A percentile compares a stretch with the other conserved stretches of the same genome.
These are phyloP conservation scores for Eutypa lata DNA, from an alignment of 2,329 filamentous ascomycete genomes.

Conservation along the genomic window DNA sequence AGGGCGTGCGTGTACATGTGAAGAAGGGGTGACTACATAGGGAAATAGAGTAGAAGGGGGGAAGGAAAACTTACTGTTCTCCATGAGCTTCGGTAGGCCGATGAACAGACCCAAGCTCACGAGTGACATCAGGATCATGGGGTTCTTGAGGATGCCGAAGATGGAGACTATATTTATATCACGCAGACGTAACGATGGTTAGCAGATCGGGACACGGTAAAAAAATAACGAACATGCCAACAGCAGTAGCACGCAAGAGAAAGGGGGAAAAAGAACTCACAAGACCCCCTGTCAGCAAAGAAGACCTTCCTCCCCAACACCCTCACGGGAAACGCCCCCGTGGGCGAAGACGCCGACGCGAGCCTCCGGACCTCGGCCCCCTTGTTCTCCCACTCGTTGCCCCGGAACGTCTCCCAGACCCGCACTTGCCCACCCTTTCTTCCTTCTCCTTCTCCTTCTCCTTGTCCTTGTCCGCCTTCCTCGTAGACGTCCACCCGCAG, in stretches of 20 bases:
- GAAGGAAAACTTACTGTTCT: conserved; percentile 71
- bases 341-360: conserved; percentile 25
- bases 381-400: conserved; percentile 86
- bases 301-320: conserved; percentile 66
- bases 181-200: not conserved
- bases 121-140: conserved; percentile 92
- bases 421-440: too few relatives aligned
- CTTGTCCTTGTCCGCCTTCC: too few relatives aligned
- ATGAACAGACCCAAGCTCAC: conserved; percentile 81
- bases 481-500: conserved; percentile 70
- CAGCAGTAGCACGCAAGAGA: not conserved
- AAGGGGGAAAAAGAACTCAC: conserved; percentile 48
- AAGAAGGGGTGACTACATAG: not conserved
- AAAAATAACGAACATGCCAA: not conserved
- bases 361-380: conserved; percentile 59
- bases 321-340: conserved; percentile 55
- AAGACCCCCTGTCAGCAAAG: conserved; percentile 72
- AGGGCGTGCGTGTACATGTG: too few relatives aligned
- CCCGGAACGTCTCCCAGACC: conserved; percentile 82
- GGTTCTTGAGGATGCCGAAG: conserved; percentile 83
- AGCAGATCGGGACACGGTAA: not conserved
- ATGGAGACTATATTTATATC: too few relatives aligned
- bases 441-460: too few relatives aligned
- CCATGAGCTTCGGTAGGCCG: conserved; percentile 91
- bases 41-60: not conserved